Conservation (phyloP, 768 basidiomycete species). For the Hysterangium stoloniferum region DNA sequence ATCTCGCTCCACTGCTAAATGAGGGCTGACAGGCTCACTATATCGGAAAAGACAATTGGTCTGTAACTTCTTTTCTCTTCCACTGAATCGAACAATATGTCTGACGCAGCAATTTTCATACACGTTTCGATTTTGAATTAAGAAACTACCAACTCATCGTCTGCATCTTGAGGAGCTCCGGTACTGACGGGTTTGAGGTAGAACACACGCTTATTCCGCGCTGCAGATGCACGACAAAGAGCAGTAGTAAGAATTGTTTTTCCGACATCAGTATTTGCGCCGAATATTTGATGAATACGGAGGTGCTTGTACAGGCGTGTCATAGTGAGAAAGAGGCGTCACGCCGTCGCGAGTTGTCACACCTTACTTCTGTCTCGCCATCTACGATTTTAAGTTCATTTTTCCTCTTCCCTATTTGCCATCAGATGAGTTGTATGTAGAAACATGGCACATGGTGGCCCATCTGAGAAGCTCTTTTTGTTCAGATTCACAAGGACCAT, state of each 20-base stretch:
- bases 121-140: too few relatives aligned
- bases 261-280: conserved; percentile 94
- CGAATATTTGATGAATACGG: conserved; percentile 85
- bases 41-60: conserved; percentile 76
- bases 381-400: too few relatives aligned
- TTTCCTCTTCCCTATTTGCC: too few relatives aligned
- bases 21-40: conserved; percentile 88
- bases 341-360: too few relatives aligned
- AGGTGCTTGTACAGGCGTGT: conserved; percentile 79
- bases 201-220: conserved; percentile 42
- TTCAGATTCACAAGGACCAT: conserved; percentile 1
- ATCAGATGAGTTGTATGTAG: too few relatives aligned
- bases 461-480: too few relatives aligned
- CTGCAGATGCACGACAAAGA: conserved; percentile 70
- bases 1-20: conserved; percentile 71
- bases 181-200: conserved; percentile 93
- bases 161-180: conserved; percentile 70
- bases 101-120: not conserved
- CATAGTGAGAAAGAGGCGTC: too few relatives aligned
- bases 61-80: conserved; percentile 27
- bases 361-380: too few relatives aligned
- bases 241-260: conserved; percentile 89
- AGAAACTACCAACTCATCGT: conserved; percentile 58
- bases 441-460: too few relatives aligned
- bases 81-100: not conserved